Base-by-base conservation (phyloP, 2,329 filamentous ascomycete genomes). In the Beauveria sp. region DNA sequence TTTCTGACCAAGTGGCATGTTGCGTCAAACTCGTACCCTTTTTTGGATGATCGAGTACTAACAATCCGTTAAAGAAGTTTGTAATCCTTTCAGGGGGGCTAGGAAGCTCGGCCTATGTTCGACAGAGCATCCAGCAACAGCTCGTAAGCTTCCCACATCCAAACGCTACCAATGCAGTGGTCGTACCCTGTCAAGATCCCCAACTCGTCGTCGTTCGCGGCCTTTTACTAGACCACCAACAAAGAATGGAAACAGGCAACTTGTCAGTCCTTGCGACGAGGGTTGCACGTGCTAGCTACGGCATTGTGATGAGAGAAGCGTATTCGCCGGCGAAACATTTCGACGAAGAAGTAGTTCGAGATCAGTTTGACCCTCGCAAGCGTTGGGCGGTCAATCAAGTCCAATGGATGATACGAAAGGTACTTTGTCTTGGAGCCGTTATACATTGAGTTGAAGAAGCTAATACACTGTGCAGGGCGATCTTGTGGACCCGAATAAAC, bases 141-240 rank as follows among this genome's bases (percentile, higher is more conserved):
- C 71, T 79, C 48, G 61, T 63, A 28, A 68, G 57, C 5, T 68
- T 70, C 8, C 67, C 68, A 2, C 76, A 79, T 52, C 70, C 71
- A 3, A 76, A 72, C 58, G 73, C 76, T 4, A 64, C 65, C 10
- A 66, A 71, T 9, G 68, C 76, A 31, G 69, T 72, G 40, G 76
- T 80, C 18, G 64, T 80, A 3, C 76, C 76, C 9, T 77, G 76
- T 2, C 76, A 78, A 9, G 81, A 84, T 51, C 81, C 82, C 0
- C 80, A 83, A 60, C 77, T 84, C 0, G 80, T 81, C 5, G 81
- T 84, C 1, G 80, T 81, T 48, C 80, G 81, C 63, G 81, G 82
- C 0, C 69, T 83, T 2, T 76, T 84, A 1, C 71, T 77, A 3
- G 80, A 84, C 54, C 74, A 80, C 12, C 71, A 82, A n/a, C 77